Conservation (phyloP, 2,329 filamentous ascomycete genomes). For the Colletotrichum brevisporum region DNA sequence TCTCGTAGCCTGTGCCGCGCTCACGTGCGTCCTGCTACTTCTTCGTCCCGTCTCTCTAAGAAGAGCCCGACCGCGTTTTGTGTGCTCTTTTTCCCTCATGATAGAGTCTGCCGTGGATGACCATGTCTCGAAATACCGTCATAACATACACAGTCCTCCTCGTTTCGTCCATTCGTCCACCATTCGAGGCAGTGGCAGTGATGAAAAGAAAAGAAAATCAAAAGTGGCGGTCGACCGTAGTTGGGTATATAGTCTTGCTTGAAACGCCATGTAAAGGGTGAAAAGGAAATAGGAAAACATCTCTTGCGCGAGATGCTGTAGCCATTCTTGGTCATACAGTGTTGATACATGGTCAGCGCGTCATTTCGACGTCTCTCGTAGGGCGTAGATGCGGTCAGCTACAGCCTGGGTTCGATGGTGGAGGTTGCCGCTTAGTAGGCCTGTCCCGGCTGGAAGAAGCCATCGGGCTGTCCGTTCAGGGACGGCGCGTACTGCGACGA, state of each 20-base stretch:
- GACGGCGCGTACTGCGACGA: conserved; percentile 38
- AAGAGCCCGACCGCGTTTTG: conserved; percentile 27
- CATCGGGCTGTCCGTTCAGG: conserved; percentile 21
- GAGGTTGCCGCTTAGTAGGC: conserved; percentile 16
- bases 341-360: conserved; percentile 9
- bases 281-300: conserved; percentile 7
- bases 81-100: conserved; percentile 8
- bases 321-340: conserved; percentile 10
- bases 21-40: background rate
- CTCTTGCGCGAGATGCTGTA: conserved; percentile 33
- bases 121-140: background rate
- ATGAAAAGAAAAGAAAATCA: conserved; percentile 7
- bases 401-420: no score
- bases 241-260: conserved; percentile 38
- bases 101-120: conserved; percentile 16
- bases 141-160: conserved; percentile 29
- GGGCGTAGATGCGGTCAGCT: no score
- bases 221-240: conserved; percentile 25
- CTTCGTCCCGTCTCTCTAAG: conserved; percentile 20
- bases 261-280: conserved; percentile 19
- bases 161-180: conserved; percentile 8
- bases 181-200: conserved; percentile 13
- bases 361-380: background rate
- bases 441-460: conserved; percentile 33
- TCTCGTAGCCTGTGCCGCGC: background rate